phyloP scores from a whole-genome alignment of 495 filamentous ascomycete species.

The Ascobolus immersus region DNA sequence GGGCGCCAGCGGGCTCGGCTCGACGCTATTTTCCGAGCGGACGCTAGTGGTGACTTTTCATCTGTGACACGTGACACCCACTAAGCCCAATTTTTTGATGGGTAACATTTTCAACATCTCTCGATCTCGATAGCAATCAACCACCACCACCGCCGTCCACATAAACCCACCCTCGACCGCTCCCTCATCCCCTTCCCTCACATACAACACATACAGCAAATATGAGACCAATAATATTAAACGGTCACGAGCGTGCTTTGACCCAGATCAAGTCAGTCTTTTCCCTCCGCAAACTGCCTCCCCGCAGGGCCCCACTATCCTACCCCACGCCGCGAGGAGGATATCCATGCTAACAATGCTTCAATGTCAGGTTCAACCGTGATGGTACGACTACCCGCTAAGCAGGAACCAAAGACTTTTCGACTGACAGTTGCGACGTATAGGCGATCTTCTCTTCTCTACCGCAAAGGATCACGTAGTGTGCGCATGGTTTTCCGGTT shows the following conservation, averaged over 20 bases:
- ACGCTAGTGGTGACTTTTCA: too few species aligned
- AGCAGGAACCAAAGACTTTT: not conserved
- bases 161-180: not conserved
- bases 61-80: too few species aligned
- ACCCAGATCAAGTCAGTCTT: conserved; percentile 75
- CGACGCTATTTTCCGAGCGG: too few species aligned
- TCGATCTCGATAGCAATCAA: too few species aligned
- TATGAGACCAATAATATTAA: conserved; percentile 88
- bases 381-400: conserved; percentile 23
- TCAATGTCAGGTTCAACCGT: conserved; percentile 43
- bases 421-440: conserved; percentile 2
- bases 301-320: not conserved
- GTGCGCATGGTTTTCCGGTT: conserved; percentile 61
- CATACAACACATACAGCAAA: conserved; percentile 10
- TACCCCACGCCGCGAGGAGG: not conserved
- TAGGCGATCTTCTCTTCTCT: conserved; percentile 86
- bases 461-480: conserved; percentile 92
- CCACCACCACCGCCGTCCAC: too few species aligned
- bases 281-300: not conserved
- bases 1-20: too few species aligned
- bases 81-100: too few species aligned
- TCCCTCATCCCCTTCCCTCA: not conserved
- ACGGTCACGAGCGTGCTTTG: conserved; percentile 94
- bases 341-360: not conserved
- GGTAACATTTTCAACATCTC: too few species aligned